Percentiles rank a stretch among this genome's conserved stretches.
phyloP scores from a whole-genome alignment of 441 rosid species.

The Arabidopsis hybrid region DNA sequence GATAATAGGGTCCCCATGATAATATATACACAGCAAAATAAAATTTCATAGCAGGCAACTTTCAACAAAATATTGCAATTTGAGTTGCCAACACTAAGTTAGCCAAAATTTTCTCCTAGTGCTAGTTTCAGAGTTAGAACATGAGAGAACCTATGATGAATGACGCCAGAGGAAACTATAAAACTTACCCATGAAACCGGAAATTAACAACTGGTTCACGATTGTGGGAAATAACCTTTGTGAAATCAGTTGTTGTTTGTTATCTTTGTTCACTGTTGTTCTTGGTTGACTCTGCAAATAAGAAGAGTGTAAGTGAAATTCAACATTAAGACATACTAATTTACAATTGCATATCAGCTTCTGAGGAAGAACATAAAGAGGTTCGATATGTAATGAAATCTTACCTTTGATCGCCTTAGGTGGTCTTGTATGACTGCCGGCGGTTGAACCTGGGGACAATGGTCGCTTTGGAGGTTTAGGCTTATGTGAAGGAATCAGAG shows the following conservation, averaged over 20 bases:
- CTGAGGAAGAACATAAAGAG: neutral
- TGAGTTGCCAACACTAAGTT: slow-evolving; percentile 14
- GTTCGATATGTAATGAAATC: neutral
- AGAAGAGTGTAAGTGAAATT: neutral
- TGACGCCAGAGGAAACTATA: slow-evolving; percentile 17
- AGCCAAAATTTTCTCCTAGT: slow-evolving; percentile 5
- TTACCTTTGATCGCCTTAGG: slow-evolving; percentile 78
- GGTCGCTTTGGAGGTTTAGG: slow-evolving; percentile 67
- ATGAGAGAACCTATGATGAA: slow-evolving; percentile 21
- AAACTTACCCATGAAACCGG: slow-evolving; percentile 12
- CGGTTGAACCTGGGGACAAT: slow-evolving; percentile 55
- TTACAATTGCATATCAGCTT: slow-evolving; percentile 8
- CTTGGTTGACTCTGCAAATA: slow-evolving; percentile 36
- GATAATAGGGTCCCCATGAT: neutral
- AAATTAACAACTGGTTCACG: slow-evolving; percentile 12
- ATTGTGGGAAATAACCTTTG: slow-evolving; percentile 11
- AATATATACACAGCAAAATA: neutral
- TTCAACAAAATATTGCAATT: slow-evolving; percentile 32
- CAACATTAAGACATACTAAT: slow-evolving; percentile 11
- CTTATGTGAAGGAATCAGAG: slow-evolving; percentile 80
- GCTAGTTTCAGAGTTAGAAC: slow-evolving; percentile 8
- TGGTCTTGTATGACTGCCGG: slow-evolving; percentile 55
- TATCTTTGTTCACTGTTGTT: slow-evolving; percentile 43
- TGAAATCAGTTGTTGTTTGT: slow-evolving; percentile 13
- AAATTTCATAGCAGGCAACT: slow-evolving; percentile 6